Base-by-base conservation (phyloP, 352 stramenopile species). In the Albugo laibachii region DNA sequence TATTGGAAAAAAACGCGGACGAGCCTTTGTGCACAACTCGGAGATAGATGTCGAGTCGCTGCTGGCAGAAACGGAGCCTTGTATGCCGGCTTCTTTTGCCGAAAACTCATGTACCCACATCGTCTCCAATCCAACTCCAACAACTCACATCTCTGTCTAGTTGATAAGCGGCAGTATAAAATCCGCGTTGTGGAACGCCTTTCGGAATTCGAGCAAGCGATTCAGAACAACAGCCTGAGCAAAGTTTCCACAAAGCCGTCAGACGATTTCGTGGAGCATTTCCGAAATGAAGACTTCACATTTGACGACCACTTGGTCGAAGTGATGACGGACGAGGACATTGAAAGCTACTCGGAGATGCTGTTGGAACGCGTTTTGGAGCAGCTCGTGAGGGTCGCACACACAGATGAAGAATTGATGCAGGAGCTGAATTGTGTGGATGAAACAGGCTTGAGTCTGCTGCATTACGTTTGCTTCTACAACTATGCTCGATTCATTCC, bases 401-500 rank as follows among this genome's bases (percentile, higher is more conserved):
- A 85, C 37, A 83, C 72, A 0, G 86, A 62, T 18, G 66, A 85
- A 55, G 77, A 92, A 18, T 46, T 92, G 2, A 56, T 91, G 3
- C 76, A 88, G 16, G 79, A 92, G 53, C 68, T 91, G 27, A 91
- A 93, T 45, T 88, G 77, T 2, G 62, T 93, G 5, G 80, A 93
- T 42, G 80, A 93, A 50, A 72, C 75, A 3, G 80, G 80, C 0
- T 58, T 93, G 45, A 91, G 75, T 49, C 54, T 93, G 41, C 62
- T 93, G n/a, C 80, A 93, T 46, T 93, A 91, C 40, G 76, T 88
- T 61, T 83, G 79, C 52, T 89, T 89, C 47, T 93, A 91, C 63
- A 87, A 89, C 47, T 86, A 89, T 54, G 65, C 64, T 13, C 63
- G 79, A 41, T 55, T 93, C 36, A 74, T 93, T 14, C 72, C 69